A percentile compares a stretch with the other conserved stretches of the same genome.
These are phyloP conservation scores for Lathyrus sativus DNA, from an alignment of 306 rosid genomes.

Conservation along the genomic window DNA sequence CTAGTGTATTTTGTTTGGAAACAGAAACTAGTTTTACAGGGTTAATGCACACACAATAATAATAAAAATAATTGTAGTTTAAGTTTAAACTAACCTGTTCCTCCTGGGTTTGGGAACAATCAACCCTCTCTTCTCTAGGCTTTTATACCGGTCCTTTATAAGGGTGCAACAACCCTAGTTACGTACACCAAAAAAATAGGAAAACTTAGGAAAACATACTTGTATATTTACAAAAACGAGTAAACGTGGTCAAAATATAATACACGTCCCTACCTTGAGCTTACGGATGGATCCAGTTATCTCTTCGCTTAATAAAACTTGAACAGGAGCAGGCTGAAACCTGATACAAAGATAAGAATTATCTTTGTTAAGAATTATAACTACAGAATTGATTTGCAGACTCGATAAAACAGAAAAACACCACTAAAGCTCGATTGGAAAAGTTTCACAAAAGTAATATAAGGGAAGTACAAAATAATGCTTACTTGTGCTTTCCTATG, in stretches of 20 bases:
- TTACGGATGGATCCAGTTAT: slow-evolving; percentile 84
- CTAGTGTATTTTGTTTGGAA: background rate
- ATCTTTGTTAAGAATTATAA: background rate
- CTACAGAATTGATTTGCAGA: background rate
- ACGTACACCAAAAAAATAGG: slow-evolving; percentile 28
- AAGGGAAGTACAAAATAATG: slow-evolving; percentile 13
- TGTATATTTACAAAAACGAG: slow-evolving; percentile 11
- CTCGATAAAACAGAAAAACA: background rate
- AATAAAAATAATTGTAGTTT: background rate
- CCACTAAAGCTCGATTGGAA: no score
- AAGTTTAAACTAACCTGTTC: slow-evolving; percentile 54
- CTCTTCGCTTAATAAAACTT: slow-evolving; percentile 85
- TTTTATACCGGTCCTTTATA: slow-evolving; percentile 78
- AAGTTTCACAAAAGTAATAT: background rate
- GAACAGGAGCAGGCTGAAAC: slow-evolving; percentile 86
- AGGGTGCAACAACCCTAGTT: slow-evolving; percentile 83
- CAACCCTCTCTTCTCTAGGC: slow-evolving; percentile 89
- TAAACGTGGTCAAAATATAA: slow-evolving; percentile 1
- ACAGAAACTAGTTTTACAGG: no score
- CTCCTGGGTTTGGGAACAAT: slow-evolving; percentile 59
- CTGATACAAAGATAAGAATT: slow-evolving; percentile 50
- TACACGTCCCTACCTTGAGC: slow-evolving; percentile 61
- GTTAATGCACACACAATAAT: background rate
- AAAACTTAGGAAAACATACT: slow-evolving; percentile 20
- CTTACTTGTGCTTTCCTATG: slow-evolving; percentile 87